phyloP scores from a whole-genome alignment of 441 rosid genomes.

The Croton laevigatus region DNA sequence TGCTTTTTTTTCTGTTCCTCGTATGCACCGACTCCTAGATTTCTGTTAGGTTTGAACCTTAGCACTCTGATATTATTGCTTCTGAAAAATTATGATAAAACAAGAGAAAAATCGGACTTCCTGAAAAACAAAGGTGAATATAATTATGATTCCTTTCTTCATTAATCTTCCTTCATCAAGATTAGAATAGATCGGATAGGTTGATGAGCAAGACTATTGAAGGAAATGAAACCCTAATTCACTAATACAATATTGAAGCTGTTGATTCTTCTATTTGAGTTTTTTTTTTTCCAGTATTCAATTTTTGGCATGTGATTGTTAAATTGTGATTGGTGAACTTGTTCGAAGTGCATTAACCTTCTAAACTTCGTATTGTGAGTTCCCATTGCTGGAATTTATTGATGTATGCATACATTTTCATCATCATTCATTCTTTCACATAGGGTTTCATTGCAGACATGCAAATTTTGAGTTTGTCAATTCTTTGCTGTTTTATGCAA shows the following conservation, averaged over 20 bases:
- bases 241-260: background rate
- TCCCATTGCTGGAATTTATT: too few relatives aligned
- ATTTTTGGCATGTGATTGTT: background rate
- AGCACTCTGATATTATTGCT: background rate
- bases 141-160: background rate
- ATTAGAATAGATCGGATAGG: background rate
- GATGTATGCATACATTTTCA: background rate
- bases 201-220: background rate
- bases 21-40: background rate
- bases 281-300: background rate
- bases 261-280: background rate
- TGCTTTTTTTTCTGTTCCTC: background rate
- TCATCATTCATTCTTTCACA: background rate
- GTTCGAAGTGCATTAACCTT: background rate
- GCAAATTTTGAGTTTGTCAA: background rate
- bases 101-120: background rate
- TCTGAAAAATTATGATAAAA: background rate
- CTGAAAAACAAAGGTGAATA: too few relatives aligned
- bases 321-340: too few relatives aligned
- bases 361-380: too few relatives aligned
- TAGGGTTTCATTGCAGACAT: background rate
- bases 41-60: background rate
- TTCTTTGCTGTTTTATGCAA: background rate
- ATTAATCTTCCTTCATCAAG: background rate
- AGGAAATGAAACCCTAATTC: background rate